These are phyloP conservation scores for Cocos nucifera DNA, from an alignment of 176 grass and related monocot species.

Conservation along the genomic window DNA sequence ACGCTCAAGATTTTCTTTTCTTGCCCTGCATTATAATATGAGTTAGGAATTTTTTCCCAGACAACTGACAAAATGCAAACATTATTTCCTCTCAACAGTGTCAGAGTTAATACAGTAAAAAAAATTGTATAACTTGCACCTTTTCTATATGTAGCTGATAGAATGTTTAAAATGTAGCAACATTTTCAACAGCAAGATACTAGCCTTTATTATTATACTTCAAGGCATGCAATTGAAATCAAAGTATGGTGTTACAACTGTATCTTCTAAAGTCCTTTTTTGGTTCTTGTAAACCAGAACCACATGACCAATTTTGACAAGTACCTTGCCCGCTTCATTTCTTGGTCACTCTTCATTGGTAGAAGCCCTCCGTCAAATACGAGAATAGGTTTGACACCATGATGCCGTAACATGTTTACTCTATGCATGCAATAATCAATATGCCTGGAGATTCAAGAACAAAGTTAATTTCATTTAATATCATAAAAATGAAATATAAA, in stretches of 20 bases:
- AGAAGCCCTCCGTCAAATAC: slow-evolving; percentile 89
- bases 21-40: slow-evolving; percentile 33
- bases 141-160: too few relatives aligned
- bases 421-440: slow-evolving; percentile 91
- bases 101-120: too few relatives aligned
- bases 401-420: slow-evolving; percentile 74
- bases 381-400: slow-evolving; percentile 81
- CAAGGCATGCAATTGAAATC: too few relatives aligned
- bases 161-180: too few relatives aligned
- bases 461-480: slow-evolving; percentile 1
- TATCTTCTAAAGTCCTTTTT: too few relatives aligned
- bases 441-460: slow-evolving; percentile 42
- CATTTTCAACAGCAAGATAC: too few relatives aligned
- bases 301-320: background rate
- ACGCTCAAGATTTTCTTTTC: slow-evolving; percentile 87
- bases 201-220: too few relatives aligned
- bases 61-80: too few relatives aligned
- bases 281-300: background rate
- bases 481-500: too few relatives aligned
- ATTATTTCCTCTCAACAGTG: too few relatives aligned
- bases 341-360: slow-evolving; percentile 83
- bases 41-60: slow-evolving; percentile 1
- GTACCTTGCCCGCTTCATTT: slow-evolving; percentile 77
- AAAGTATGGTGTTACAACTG: too few relatives aligned
- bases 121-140: too few relatives aligned